Evolutionary conservation across 208 protist species (phyloP).

Genomic region (Wallacemonas sp.): DNA sequence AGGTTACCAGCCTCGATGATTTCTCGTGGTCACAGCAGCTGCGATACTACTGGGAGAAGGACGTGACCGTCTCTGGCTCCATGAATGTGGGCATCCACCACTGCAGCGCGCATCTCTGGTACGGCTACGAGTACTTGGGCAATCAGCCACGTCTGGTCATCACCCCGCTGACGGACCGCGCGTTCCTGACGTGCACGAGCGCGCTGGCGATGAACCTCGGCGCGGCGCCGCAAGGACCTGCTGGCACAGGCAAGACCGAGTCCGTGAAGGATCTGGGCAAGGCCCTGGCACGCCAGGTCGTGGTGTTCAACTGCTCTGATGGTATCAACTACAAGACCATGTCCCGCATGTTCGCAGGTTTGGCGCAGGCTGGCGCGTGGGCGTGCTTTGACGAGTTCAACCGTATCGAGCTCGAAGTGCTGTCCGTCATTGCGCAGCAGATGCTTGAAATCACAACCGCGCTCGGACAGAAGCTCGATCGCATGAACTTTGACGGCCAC

Average conservation of each 20-base stretch:
- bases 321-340: slow-evolving; percentile 97
- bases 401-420: slow-evolving; percentile 96
- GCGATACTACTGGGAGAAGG: slow-evolving; percentile 94
- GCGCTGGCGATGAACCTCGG: slow-evolving; percentile 95
- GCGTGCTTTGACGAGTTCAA: slow-evolving; percentile 99
- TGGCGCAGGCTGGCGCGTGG: slow-evolving; percentile 95
- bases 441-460: slow-evolving; percentile 95
- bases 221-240: slow-evolving; percentile 93
- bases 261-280: slow-evolving; percentile 96
- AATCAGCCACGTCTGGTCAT: slow-evolving; percentile 96
- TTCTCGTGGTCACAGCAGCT: slow-evolving; percentile 95
- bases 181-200: slow-evolving; percentile 93
- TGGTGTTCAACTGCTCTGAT: slow-evolving; percentile 97
- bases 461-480: slow-evolving; percentile 72
- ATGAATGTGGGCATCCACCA: slow-evolving; percentile 92
- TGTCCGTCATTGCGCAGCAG: slow-evolving; percentile 96
- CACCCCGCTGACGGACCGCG: slow-evolving; percentile 96
- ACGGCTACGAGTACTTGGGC: slow-evolving; percentile 97
- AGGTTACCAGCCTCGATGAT: slow-evolving; percentile 68
- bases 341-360: slow-evolving; percentile 96
- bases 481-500: slow-evolving; percentile 94
- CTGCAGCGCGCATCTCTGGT: slow-evolving; percentile 89
- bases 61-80: slow-evolving; percentile 22
- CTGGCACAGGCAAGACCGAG: slow-evolving; percentile 98
- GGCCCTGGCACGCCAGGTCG: slow-evolving; percentile 89